Evolutionary conservation across 116 monocot genomes (phyloP).

Genomic region (Iris pallida): DNA sequence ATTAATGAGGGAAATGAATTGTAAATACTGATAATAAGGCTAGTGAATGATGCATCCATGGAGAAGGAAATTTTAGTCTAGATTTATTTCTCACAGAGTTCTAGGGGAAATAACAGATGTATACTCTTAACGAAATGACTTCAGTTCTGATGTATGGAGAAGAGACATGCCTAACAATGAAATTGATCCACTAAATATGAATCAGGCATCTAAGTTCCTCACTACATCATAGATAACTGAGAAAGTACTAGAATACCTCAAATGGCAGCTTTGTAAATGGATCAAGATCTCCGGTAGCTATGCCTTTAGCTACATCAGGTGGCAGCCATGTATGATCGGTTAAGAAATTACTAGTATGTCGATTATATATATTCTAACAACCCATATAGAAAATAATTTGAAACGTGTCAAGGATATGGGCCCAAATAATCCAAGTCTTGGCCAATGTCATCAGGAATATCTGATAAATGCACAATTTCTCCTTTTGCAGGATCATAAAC

Average conservation of each 20-base stretch:
- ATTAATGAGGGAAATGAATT: background rate
- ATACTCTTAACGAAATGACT: background rate
- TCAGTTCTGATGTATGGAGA: background rate
- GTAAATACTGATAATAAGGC: background rate
- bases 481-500: constrained; percentile 81
- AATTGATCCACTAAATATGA: too few relatives aligned
- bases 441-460: constrained; percentile 37
- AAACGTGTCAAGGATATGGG: constrained; percentile 82
- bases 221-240: background rate
- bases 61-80: background rate
- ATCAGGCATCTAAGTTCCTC: too few relatives aligned
- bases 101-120: background rate
- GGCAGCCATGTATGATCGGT: constrained; percentile 63
- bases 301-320: constrained; percentile 58
- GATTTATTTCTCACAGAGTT: too few relatives aligned
- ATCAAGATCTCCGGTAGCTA: constrained; percentile 86
- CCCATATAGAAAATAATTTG: background rate
- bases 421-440: constrained; percentile 89
- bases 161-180: background rate
- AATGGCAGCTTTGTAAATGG: constrained; percentile 89
- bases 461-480: constrained; percentile 67
- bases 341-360: constrained; percentile 30
- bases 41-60: background rate
- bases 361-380: background rate
- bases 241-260: constrained; percentile 39